phyloP scores from a whole-genome alignment of 2,329 filamentous ascomycete genomes.

The Albophoma yamanashiensis region DNA sequence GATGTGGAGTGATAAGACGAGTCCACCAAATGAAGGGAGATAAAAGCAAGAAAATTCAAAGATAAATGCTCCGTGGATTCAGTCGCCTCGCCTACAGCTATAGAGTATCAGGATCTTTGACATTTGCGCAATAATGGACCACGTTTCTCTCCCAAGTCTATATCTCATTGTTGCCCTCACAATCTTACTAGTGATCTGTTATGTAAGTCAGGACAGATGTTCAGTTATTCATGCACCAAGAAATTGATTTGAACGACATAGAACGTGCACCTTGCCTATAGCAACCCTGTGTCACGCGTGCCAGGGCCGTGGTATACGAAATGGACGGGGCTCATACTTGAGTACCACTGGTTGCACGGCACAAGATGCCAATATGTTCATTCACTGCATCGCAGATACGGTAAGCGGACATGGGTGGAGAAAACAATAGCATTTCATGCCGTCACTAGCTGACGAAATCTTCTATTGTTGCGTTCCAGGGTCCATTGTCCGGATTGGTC shows the following conservation, averaged over 20 bases:
- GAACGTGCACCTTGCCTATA: neutral
- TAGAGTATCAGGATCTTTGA: neutral
- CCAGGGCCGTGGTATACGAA: conserved; percentile 6
- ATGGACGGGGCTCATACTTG: conserved; percentile 1
- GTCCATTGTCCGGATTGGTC: conserved; percentile 12
- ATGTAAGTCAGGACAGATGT: neutral
- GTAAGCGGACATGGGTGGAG: neutral
- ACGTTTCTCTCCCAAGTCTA: neutral
- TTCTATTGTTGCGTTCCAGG: conserved; percentile 3
- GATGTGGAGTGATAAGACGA: neutral
- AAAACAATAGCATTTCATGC: too few species aligned
- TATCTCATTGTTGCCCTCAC: neutral
- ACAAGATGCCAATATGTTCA: conserved; percentile 9
- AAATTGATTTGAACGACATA: neutral
- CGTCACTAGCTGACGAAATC: neutral
- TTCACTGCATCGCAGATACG: conserved; percentile 11
- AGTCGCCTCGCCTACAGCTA: neutral
- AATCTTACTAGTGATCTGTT: neutral
- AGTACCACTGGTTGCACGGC: conserved; percentile 1
- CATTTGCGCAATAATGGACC: neutral
- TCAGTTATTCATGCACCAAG: too few species aligned
- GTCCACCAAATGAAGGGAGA: neutral
- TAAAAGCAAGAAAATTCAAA: neutral
- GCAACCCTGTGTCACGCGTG: neutral
- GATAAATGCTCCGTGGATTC: neutral